phyloP scores from a whole-genome alignment of 805 yeast genomes.

The Tetrapisispora nanseiensis region DNA sequence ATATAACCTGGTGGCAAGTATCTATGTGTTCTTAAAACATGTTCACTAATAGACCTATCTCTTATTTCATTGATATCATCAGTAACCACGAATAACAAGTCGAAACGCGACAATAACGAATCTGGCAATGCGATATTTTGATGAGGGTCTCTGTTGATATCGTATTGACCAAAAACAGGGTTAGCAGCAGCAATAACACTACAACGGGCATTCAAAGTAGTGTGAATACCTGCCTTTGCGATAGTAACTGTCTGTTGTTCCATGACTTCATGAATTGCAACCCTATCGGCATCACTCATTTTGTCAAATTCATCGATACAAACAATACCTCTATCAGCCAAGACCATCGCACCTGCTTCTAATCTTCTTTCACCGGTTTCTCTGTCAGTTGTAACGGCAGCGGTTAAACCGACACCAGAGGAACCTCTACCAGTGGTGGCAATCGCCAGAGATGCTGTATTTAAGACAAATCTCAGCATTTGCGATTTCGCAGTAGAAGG shows the following conservation, averaged over 20 bases:
- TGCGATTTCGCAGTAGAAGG: conserved; percentile 98
- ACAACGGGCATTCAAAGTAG: conserved; percentile 92
- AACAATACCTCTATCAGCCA: conserved; percentile 94
- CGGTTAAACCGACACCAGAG: conserved; percentile 99
- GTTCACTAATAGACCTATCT: conserved; percentile 86
- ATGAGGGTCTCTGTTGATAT: conserved; percentile 91
- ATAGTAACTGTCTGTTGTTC: conserved; percentile 98
- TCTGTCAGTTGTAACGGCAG: conserved; percentile 92
- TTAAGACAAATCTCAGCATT: conserved; percentile 83
- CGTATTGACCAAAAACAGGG: conserved; percentile 95
- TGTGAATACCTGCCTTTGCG: conserved; percentile 96
- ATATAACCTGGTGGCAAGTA: conserved; percentile 77
- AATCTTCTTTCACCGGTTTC: conserved; percentile 95
- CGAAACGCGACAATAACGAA: conserved; percentile 92
- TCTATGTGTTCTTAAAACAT: conserved; percentile 88
- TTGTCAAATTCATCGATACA: conserved; percentile 99
- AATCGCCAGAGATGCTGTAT: conserved; percentile 90
- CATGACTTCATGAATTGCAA: conserved; percentile 98
- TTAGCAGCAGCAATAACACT: conserved; percentile 97
- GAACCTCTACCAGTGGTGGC: conserved; percentile 99
- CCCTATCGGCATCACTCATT: conserved; percentile 94
- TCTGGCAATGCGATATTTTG: conserved; percentile 95
- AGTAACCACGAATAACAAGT: conserved; percentile 87
- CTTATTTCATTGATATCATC: conserved; percentile 82
- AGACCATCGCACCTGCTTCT: conserved; percentile 99